Evolutionary conservation across 1,284 basidiomycete genomes (phyloP), one percentile per base, ranked within the genome.

Genomic region (Ustilago curta): DNA sequence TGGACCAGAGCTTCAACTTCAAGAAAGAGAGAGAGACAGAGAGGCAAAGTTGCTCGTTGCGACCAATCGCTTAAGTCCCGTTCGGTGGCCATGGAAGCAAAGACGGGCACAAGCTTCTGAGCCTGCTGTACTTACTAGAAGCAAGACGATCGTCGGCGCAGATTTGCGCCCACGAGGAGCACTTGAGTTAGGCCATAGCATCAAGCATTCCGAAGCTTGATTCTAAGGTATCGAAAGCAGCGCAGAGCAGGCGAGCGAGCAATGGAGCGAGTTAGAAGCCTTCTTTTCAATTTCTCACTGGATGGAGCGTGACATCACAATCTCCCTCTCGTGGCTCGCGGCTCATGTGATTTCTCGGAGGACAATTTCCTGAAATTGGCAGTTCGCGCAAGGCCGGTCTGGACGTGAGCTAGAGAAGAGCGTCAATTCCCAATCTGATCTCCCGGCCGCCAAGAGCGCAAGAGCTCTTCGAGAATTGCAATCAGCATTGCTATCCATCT

Each of bases 81-180:
- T 18, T 8, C 27, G n/a, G 27, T n/a, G 9, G n/a, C 27, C 35
- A 37, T 9, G 16, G 35, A 12, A 27, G 29, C 27, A 16, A 25
- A 29, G 27, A 47, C 2, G 14, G 29, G 31, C 45, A 47, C n/a
- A 47, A 32, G 47, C 29, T 48, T 48, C 27, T 8, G 29, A 48
- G 47, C 27, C n/a, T 48, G n/a, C n/a, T n/a, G n/a, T n/a, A n/a
- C 35, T 37, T 31, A 18, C 0, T 9, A 19, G 47, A 31, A 47
- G 8, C 9, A 48, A 29, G 47, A 19, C 18, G 9, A 31, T 31
- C 47, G 11, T 23, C 27, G 47, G 29, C 27, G 47, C 47, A 19
- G 47, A 48, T 31, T n/a, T 27, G 29, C 47, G 29, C 27, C n/a
- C 47, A 32, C 47, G 27, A 48, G 40, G 40, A 42, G 40, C 40